Conservation (phyloP, 106 monocot species). For the Dioscorea zingiberensis region DNA sequence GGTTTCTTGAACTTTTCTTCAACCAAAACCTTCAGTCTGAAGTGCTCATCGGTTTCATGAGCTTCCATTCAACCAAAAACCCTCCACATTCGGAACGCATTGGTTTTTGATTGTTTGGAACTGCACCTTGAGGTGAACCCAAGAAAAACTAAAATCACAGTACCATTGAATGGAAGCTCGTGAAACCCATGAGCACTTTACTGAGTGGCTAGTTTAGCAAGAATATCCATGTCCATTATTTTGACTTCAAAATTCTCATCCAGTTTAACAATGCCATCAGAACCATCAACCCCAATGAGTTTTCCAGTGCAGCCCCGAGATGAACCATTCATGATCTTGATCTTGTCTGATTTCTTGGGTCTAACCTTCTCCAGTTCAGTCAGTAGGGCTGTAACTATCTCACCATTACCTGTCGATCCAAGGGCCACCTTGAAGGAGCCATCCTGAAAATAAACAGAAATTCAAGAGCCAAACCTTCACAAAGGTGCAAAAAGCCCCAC, state of each 20-base stretch:
- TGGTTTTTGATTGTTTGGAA: too few species aligned
- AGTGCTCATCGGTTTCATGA: too few species aligned
- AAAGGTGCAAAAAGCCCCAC: too few species aligned
- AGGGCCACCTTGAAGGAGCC: slow-evolving; percentile 62
- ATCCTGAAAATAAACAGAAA: slow-evolving; percentile 76
- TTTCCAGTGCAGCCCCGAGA: slow-evolving; percentile 70
- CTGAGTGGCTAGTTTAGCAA: slow-evolving; percentile 58
- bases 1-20: too few species aligned
- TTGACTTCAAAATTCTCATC: slow-evolving; percentile 76
- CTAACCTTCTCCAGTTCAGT: slow-evolving; percentile 60
- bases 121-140: too few species aligned
- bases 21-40: too few species aligned
- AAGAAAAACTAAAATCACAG: too few species aligned
- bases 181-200: too few species aligned
- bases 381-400: slow-evolving; percentile 32
- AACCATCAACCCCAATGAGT: slow-evolving; percentile 86
- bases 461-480: too few species aligned
- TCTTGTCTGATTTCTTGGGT: slow-evolving; percentile 84
- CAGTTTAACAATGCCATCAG: slow-evolving; percentile 89
- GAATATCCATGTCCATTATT: slow-evolving; percentile 76
- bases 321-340: slow-evolving; percentile 73
- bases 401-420: slow-evolving; percentile 44
- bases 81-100: too few species aligned
- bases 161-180: too few species aligned
- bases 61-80: too few species aligned